Evolutionary conservation across 768 basidiomycete genomes (phyloP), one percentile per base, ranked within the genome.

Genomic region (Boletus rufocinnamomeus): DNA sequence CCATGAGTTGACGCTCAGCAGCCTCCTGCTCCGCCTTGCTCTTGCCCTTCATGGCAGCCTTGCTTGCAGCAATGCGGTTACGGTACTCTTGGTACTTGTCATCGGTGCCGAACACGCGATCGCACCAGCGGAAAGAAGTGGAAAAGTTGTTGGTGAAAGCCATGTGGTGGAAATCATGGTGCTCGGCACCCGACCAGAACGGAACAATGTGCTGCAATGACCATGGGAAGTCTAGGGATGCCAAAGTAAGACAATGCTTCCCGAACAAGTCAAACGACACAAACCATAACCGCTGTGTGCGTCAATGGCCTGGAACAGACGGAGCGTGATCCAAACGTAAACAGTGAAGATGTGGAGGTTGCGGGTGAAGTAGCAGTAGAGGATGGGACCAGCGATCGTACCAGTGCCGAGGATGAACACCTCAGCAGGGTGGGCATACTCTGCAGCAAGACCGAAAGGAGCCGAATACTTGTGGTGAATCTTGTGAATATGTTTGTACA

Each of bases 101-200:
- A 68, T 99, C 96, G 0, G 96, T 98, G 51, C 95, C 95, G 68
- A 91, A 87, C 63, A 93, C 75, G 59, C 82, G 82, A 74, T 98
- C 96, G 74, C 90, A 93, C 89, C 92, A 96, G 41, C 94, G 85
- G 86, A 97, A 97, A 23, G 89, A 91, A 8, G 94, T 95, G 10
- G 92, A 91, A 72, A 83, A 96, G 80, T 95, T 95, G 80, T 95
- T 94, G 50, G 85, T 85, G 80, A 95, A 96, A 4, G 91, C 88
- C 91, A 94, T 91, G 77, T 99, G 96, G 75, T 98, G 96, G 85
- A 94, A 98, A 70, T 98, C 95, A 72, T 97, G 95, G 76, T 96
- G 93, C 67, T 98, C 96, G 0, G 95, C 95, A 40, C 96, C 95
- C 8, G 91, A 89, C 95, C 95, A 98, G 82, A 98, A 91, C 2